Percentiles rank a stretch among this genome's conserved stretches.
Evolutionary conservation across 495 filamentous ascomycete genomes (phyloP).

Genomic region (Aspergillus olivimuriae): DNA sequence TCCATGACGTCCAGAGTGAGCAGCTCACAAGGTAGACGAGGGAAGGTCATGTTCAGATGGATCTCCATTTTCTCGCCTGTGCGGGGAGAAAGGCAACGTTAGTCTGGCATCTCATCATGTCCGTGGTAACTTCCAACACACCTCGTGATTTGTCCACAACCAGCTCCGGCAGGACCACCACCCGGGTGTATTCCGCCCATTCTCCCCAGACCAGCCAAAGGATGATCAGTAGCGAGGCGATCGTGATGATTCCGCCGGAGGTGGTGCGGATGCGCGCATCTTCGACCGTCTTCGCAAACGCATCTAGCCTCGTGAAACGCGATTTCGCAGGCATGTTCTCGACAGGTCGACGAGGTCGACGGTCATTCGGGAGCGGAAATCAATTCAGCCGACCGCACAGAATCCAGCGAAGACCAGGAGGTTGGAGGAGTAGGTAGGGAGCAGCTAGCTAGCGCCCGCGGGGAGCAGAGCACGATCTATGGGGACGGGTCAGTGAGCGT

Average conservation of each 20-base stretch:
- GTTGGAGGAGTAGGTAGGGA: no score
- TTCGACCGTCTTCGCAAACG: slow-evolving; percentile 98
- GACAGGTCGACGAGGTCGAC: slow-evolving; percentile 22
- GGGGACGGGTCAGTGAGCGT: neutral
- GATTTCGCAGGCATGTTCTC: slow-evolving; percentile 53
- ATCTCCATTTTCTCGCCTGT: slow-evolving; percentile 96
- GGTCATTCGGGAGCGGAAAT: slow-evolving; percentile 27
- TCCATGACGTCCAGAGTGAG: slow-evolving; percentile 98
- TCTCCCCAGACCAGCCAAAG: slow-evolving; percentile 88
- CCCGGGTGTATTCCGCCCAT: slow-evolving; percentile 86
- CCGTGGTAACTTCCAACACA: slow-evolving; percentile 25
- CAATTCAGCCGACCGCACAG: no score
- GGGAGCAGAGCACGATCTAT: neutral
- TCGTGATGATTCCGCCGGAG: slow-evolving; percentile 90
- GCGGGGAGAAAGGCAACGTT: slow-evolving; percentile 4
- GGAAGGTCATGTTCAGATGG: slow-evolving; percentile 95
- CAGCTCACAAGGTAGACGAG: slow-evolving; percentile 87
- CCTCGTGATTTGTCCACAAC: slow-evolving; percentile 95
- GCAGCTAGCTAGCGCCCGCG: neutral
- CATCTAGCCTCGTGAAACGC: slow-evolving; percentile 91
- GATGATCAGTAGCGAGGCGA: slow-evolving; percentile 79
- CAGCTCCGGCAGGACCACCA: slow-evolving; percentile 84
- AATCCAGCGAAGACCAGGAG: no score
- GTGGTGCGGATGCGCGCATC: slow-evolving; percentile 98
- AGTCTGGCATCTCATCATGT: neutral